Evolutionary conservation across 371 early-diverging fungal species (phyloP).

Genomic region (Haplosporangium sp.): DNA sequence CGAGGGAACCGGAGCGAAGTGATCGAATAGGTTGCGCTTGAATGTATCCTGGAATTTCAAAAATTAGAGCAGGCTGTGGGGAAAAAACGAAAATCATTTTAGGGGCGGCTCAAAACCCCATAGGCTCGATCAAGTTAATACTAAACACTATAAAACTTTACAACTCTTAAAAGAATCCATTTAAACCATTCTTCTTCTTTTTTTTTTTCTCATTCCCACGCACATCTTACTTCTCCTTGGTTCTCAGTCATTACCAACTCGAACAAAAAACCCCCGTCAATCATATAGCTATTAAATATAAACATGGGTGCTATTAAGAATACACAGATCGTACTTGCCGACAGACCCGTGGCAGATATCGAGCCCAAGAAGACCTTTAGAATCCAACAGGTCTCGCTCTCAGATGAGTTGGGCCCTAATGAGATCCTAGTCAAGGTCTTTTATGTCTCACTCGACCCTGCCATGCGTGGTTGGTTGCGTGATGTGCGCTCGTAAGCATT

Average conservation of each 20-base stretch:
- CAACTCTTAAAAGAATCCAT: too few relatives aligned
- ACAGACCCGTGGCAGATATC: constrained; percentile 46
- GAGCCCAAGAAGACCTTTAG: constrained; percentile 53
- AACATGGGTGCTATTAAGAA: constrained; percentile 46
- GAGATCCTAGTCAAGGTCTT: constrained; percentile 63
- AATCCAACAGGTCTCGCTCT: constrained; percentile 37
- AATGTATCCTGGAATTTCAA: background rate
- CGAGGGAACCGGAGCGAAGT: background rate
- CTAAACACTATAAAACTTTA: too few relatives aligned
- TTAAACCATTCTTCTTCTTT: background rate
- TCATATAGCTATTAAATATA: background rate
- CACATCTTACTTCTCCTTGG: background rate
- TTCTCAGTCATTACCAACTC: background rate
- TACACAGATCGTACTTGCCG: constrained; percentile 53
- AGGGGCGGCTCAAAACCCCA: constrained; percentile 20
- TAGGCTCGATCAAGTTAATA: constrained; percentile 19
- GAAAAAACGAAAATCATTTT: background rate
- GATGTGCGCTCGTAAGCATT: constrained; percentile 54
- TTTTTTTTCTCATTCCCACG: background rate
- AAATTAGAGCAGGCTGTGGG: background rate
- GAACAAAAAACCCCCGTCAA: background rate
- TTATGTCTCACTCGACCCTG: constrained; percentile 68
- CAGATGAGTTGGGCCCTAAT: constrained; percentile 55
- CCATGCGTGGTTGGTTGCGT: constrained; percentile 60
- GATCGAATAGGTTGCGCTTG: too few relatives aligned